Evolutionary conservation across 306 rosid genomes (phyloP).

Genomic region (Cucurbita ficifolia): DNA sequence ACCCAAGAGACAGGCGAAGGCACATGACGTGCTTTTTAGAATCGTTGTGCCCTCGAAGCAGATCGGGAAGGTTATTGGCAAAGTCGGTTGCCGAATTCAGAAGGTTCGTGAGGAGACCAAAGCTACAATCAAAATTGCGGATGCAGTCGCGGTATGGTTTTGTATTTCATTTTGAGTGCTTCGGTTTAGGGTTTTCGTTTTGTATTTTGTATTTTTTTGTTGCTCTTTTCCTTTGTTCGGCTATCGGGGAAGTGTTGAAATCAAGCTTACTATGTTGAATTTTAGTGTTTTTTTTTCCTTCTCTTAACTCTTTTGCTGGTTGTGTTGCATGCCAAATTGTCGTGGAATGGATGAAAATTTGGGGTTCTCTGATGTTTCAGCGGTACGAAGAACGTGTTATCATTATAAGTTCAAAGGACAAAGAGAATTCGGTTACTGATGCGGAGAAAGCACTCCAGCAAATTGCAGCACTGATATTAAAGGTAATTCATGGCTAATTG

Average conservation of each 20-base stretch:
- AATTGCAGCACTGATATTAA: constrained; percentile 59
- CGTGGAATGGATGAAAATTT: neutral
- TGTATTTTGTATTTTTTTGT: neutral
- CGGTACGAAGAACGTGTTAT: constrained; percentile 91
- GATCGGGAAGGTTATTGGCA: constrained; percentile 96
- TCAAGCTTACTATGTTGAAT: neutral
- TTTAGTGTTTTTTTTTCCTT: neutral
- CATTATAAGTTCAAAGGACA: constrained; percentile 70
- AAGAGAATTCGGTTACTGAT: constrained; percentile 45
- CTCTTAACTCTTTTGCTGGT: neutral
- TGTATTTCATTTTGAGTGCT: neutral
- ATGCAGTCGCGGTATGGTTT: constrained; percentile 48
- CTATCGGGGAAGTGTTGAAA: neutral
- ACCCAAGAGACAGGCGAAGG: constrained; percentile 40
- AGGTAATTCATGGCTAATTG: constrained; percentile 28
- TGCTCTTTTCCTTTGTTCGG: neutral
- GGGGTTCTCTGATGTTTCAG: constrained; percentile 21
- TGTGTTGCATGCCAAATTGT: neutral
- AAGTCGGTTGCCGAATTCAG: constrained; percentile 74
- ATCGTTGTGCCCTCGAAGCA: constrained; percentile 73
- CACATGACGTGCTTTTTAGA: constrained; percentile 71
- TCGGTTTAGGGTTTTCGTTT: constrained; percentile 5
- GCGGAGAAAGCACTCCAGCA: constrained; percentile 80
- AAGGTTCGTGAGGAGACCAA: constrained; percentile 69
- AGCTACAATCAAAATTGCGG: constrained; percentile 79